A percentile compares a stretch with the other conserved stretches of the same genome.
Conservation (phyloP, 768 basidiomycete species). For the Tylopilus intermedius region DNA sequence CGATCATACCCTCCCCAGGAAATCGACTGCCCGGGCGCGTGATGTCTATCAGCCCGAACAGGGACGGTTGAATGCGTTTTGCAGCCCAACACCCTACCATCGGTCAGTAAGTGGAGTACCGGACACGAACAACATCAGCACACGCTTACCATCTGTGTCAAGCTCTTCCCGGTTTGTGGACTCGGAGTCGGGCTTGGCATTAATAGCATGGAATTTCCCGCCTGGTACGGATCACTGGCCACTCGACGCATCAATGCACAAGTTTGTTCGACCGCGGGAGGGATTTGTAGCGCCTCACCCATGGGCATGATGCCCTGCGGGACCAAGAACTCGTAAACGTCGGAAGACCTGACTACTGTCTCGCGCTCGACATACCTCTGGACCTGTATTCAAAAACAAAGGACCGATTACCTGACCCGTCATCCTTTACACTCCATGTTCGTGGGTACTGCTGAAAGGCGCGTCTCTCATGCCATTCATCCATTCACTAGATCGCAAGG, state of each 20-base stretch:
- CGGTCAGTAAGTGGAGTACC: background rate
- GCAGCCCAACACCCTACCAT: background rate
- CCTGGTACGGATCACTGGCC: slow-evolving; percentile 11
- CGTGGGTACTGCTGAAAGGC: slow-evolving; percentile 38
- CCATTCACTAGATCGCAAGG: background rate
- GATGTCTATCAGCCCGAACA: background rate
- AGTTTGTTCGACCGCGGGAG: slow-evolving; percentile 1
- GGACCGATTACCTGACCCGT: slow-evolving; percentile 35
- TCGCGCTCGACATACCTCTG: slow-evolving; percentile 35
- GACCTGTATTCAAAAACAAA: slow-evolving; percentile 66
- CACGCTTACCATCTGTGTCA: slow-evolving; percentile 4
- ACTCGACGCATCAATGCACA: slow-evolving; percentile 34
- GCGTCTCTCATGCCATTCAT: slow-evolving; percentile 26
- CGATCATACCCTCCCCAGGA: slow-evolving; percentile 17
- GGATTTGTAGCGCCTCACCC: slow-evolving; percentile 20
- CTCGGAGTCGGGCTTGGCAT: background rate
- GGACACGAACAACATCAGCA: background rate
- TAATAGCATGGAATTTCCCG: background rate
- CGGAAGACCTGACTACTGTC: background rate
- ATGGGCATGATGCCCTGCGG: slow-evolving; percentile 46
- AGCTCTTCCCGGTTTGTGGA: background rate
- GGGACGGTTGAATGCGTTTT: background rate
- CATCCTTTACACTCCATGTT: slow-evolving; percentile 54
- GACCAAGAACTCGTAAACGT: slow-evolving; percentile 42
- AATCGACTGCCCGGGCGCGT: background rate